phyloP scores from a whole-genome alignment of 2,329 filamentous ascomycete species.

The Microascus cirrosus region DNA sequence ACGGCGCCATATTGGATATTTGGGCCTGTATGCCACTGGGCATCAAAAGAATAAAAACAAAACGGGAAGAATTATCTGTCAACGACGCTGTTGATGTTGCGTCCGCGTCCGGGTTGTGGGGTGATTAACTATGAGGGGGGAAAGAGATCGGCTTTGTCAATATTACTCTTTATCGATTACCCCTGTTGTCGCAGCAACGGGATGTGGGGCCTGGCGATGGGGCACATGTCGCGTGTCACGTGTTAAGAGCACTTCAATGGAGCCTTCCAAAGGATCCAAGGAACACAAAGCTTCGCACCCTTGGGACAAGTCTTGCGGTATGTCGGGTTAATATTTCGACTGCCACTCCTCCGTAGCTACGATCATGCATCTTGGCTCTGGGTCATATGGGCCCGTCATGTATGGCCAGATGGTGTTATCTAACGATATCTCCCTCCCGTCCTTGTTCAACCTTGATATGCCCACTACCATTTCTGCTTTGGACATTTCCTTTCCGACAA shows the following conservation, averaged over 20 bases:
- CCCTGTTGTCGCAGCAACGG: neutral
- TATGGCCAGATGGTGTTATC: neutral
- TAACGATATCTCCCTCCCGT: neutral
- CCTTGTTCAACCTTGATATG: neutral
- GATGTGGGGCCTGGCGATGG: neutral
- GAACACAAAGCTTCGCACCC: no score
- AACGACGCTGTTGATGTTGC: neutral
- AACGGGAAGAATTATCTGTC: neutral
- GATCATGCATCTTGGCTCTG: neutral
- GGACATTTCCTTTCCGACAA: neutral
- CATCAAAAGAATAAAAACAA: neutral
- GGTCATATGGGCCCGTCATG: neutral
- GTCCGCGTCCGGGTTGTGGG: neutral
- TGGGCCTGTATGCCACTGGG: slow-evolving; percentile 1
- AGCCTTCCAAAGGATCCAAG: no score
- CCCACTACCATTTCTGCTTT: neutral
- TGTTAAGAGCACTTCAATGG: no score
- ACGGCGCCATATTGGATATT: slow-evolving; percentile 29
- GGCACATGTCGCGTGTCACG: neutral
- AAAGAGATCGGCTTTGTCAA: neutral
- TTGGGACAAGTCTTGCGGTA: neutral
- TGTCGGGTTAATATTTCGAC: neutral
- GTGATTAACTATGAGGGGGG: neutral
- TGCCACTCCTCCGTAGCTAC: neutral
- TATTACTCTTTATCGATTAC: neutral